Base-by-base conservation (phyloP, 2,329 filamentous ascomycete species). In the Microcyclospora tardicrescens region DNA sequence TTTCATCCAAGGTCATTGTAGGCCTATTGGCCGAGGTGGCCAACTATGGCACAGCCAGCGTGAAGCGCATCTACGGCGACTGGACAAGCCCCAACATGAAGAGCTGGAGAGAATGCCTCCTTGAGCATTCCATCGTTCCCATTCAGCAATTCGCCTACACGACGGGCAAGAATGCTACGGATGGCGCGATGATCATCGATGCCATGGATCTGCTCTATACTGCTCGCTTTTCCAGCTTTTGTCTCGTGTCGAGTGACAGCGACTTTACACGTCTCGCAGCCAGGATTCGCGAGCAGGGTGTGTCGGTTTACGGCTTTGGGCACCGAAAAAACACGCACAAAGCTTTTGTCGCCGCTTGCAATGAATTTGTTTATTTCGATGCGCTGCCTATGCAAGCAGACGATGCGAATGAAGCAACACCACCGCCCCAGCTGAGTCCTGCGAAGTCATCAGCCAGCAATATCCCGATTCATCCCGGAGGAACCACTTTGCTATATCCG, bases 191-290 rank as follows among this genome's bases (percentile, higher is more conserved):
- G 57, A 59, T 59, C 33, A 59, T 58, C 16, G 51, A 60, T 31
- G 55, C 56, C 12, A 61, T 59, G 56, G 55, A 59, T 36, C 42
- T 60, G 11, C 42, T 60, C 6, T 58, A 59, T 41, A 58, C 54
- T 6, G 50, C 46, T 12, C 50, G 54, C n/a, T 57, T 57, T 39
- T 49, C 52, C 16, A 51, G 49, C 12, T 60, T 60, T 41, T 60
- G 55, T 36, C 40, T 59, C 16, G 55, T 57, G 12, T 58, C 55
- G 3, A 60, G 57, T 40, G 57, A 61, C 40, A 58, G 55, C 46
- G 57, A 60, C 45, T 61, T 60, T 37, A 58, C 58, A 3, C 52
- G 53, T 5, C 46, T 61, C 9, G 56, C 54, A 32, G 52, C 53
- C 30, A 47, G 58, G 13, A 57, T 60, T 11, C 56, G 58, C 8